These are phyloP conservation scores for Herpetomonas tarakana DNA, from an alignment of 208 protist genomes.

Conservation along the genomic window DNA sequence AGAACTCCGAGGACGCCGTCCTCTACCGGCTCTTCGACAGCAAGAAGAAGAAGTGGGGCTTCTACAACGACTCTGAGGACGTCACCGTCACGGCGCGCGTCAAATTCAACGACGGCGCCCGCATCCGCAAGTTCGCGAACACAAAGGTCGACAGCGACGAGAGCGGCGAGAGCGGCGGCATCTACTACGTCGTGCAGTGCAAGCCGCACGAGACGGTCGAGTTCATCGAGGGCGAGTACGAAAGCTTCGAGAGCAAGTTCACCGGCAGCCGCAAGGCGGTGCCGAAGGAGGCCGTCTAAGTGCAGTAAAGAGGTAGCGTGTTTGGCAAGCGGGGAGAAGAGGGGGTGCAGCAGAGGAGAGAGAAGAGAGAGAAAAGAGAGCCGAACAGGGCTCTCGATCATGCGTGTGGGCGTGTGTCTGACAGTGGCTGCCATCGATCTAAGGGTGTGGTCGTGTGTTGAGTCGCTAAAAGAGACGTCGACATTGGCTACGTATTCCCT, in stretches of 20 bases:
- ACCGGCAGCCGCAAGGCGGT: conserved; percentile 12
- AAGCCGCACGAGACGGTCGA: conserved; percentile 36
- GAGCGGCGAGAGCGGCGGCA: conserved; percentile 13
- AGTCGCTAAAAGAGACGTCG: no score
- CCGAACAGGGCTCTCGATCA: no score
- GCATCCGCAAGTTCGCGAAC: conserved; percentile 10
- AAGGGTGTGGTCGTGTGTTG: no score
- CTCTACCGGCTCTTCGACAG: conserved; percentile 72
- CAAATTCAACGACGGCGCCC: conserved; percentile 21
- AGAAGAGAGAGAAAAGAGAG: no score
- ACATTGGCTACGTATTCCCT: no score
- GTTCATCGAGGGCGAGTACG: conserved; percentile 48
- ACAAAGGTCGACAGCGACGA: conserved; percentile 22
- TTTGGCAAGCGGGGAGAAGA: no score
- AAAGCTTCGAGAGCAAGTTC: conserved; percentile 49
- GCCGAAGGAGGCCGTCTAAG: neutral
- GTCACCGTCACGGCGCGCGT: conserved; percentile 28
- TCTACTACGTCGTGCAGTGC: conserved; percentile 28
- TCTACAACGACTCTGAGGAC: conserved; percentile 68
- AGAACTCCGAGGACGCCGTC: conserved; percentile 27
- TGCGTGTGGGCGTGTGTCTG: no score
- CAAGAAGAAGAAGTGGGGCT: conserved; percentile 33
- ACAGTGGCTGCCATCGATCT: no score
- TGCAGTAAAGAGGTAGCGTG: neutral
- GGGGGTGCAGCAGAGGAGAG: no score